Evolutionary conservation across 306 rosid species (phyloP).

Genomic region (Arachis stenosperma): DNA sequence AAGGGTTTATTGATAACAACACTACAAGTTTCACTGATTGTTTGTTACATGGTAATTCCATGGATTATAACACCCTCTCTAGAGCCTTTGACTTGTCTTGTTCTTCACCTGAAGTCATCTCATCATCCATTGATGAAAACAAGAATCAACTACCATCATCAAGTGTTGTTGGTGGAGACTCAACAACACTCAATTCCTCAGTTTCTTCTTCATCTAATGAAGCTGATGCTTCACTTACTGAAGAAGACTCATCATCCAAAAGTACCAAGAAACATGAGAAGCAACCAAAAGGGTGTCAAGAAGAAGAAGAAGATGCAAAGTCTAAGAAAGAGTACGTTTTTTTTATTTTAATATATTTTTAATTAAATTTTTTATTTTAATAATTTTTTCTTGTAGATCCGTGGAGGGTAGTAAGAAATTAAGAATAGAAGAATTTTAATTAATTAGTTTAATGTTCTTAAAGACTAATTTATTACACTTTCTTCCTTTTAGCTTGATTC

Average conservation of each 20-base stretch:
- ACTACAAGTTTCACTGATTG: constrained; percentile 68
- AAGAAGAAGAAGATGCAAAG: constrained; percentile 58
- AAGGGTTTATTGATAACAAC: constrained; percentile 47
- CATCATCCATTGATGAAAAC: constrained; percentile 54
- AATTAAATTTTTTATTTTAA: not conserved
- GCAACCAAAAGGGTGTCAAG: constrained; percentile 54
- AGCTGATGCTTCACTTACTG: constrained; percentile 46
- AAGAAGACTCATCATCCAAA: constrained; percentile 64
- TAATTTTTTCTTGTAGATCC: constrained; percentile 25
- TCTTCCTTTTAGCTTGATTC: not conserved
- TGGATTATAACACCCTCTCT: constrained; percentile 78
- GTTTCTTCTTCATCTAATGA: constrained; percentile 78
- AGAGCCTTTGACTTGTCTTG: constrained; percentile 86
- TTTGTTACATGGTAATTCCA: constrained; percentile 54
- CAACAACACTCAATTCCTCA: constrained; percentile 61
- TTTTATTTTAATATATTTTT: not conserved
- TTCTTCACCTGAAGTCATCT: constrained; percentile 70
- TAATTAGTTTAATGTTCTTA: not conserved
- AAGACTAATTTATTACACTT: not conserved
- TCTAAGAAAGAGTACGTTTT: constrained; percentile 77
- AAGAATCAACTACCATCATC: constrained; percentile 18
- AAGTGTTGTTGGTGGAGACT: constrained; percentile 36
- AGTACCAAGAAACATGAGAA: constrained; percentile 50
- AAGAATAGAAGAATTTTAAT: no score
- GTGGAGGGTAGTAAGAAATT: constrained; percentile 6